A percentile compares a stretch with the other conserved stretches of the same genome.
These are phyloP conservation scores for Termitomyces sp. DNA, from an alignment of 768 basidiomycete species.

Conservation along the genomic window DNA sequence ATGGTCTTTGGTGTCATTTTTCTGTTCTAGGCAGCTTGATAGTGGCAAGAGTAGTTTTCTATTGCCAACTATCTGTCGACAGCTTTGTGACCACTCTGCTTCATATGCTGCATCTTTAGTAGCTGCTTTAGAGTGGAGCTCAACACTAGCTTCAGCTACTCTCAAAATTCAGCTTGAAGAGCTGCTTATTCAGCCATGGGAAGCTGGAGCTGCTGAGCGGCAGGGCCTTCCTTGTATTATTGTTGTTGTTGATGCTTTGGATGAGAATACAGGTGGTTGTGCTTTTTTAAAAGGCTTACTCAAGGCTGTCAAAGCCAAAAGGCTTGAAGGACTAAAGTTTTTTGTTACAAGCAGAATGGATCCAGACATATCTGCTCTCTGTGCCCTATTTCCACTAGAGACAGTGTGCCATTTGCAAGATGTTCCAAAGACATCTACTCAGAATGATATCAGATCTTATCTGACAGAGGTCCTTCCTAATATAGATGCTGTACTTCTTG, in stretches of 20 bases:
- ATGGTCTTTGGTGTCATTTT: neutral
- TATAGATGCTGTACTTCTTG: neutral
- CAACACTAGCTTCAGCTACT: neutral
- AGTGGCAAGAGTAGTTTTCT: neutral
- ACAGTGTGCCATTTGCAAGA: neutral
- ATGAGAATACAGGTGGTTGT: neutral
- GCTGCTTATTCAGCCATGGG: neutral
- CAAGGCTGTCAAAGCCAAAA: neutral
- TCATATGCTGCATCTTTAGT: neutral
- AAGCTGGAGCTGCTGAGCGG: neutral
- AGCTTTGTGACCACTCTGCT: neutral
- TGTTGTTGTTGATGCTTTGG: neutral
- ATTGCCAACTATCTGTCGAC: neutral
- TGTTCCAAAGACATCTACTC: neutral
- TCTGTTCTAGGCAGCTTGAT: constrained; percentile 1
- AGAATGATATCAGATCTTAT: neutral
- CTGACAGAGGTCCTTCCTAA: neutral
- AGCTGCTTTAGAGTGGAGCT: neutral
- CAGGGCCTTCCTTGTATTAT: neutral
- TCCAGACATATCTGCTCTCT: neutral
- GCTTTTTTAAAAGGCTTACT: neutral
- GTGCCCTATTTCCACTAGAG: neutral
- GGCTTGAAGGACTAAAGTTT: neutral
- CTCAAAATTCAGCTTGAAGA: neutral
- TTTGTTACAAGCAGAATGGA: neutral